phyloP scores from a whole-genome alignment of 371 early-diverging fungal species.

The Saksenaea oblongispora region DNA sequence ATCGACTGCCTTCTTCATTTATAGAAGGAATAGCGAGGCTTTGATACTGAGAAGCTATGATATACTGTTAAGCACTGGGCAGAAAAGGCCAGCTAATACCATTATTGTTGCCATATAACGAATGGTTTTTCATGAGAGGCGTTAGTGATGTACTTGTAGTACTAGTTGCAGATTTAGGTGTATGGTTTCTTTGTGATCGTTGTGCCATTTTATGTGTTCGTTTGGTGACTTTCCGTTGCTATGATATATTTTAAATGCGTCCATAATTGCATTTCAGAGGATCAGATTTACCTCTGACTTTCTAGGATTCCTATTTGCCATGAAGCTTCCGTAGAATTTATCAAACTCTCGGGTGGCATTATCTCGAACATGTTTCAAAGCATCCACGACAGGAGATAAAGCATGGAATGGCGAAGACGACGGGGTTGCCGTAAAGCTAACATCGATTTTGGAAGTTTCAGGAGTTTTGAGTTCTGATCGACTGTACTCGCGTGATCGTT shows the following conservation, averaged over 20 bases:
- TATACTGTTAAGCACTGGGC: background rate
- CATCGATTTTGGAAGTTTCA: background rate
- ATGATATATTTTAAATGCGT: conserved; percentile 5
- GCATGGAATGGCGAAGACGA: conserved; percentile 6
- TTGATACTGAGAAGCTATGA: background rate
- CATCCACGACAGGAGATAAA: conserved; percentile 14
- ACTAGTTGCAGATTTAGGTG: background rate
- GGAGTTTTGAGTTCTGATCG: background rate
- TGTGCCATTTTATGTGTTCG: background rate
- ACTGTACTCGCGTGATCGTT: background rate
- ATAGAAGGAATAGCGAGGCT: background rate
- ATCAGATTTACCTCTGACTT: background rate
- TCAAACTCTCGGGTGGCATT: conserved; percentile 13
- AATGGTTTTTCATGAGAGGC: conserved; percentile 12
- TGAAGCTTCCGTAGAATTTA: conserved; percentile 10
- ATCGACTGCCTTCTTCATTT: background rate
- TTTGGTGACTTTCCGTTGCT: conserved; percentile 1
- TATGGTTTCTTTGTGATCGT: background rate
- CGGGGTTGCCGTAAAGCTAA: background rate
- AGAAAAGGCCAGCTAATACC: background rate
- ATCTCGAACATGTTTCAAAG: conserved; percentile 11
- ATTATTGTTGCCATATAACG: background rate
- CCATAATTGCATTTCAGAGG: background rate
- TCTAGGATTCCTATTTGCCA: background rate
- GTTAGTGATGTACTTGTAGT: conserved; percentile 12